These are phyloP conservation scores for Nakaseomyces glabratus DNA, from an alignment of 1,139 yeast species.

Conservation along the genomic window DNA sequence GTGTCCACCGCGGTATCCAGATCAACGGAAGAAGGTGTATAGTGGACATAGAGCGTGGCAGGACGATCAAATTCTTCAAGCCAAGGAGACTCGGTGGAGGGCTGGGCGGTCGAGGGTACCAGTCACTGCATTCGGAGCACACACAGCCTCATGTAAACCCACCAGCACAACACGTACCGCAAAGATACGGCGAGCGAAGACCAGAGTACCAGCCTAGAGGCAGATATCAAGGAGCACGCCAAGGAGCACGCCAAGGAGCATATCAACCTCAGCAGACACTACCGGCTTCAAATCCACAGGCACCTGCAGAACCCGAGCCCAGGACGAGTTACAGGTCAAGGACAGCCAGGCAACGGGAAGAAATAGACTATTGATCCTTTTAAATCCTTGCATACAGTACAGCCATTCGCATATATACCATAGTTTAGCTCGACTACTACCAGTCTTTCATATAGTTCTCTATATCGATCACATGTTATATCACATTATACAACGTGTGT, in stretches of 20 bases:
- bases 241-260: too few relatives aligned
- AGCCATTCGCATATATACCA: too few relatives aligned
- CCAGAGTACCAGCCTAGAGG: too few relatives aligned
- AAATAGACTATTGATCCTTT: constrained; percentile 6
- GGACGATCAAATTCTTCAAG: constrained; percentile 66
- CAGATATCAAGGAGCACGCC: too few relatives aligned
- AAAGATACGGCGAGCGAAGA: neutral
- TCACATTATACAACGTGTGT: too few relatives aligned
- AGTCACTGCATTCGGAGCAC: too few relatives aligned
- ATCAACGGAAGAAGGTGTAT: constrained; percentile 47
- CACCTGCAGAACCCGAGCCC: constrained; percentile 7
- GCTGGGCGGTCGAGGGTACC: constrained; percentile 53
- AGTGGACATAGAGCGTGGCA: constrained; percentile 79
- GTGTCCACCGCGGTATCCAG: constrained; percentile 36
- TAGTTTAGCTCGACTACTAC: too few relatives aligned
- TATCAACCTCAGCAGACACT: neutral
- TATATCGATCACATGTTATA: too few relatives aligned
- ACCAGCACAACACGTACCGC: constrained; percentile 3
- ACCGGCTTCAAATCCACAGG: neutral
- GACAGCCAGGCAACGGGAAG: constrained; percentile 14
- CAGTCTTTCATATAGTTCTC: too few relatives aligned
- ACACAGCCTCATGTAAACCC: constrained; percentile 14
- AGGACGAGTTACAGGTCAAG: constrained; percentile 23
- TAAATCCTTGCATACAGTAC: too few relatives aligned
- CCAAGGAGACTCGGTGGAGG: constrained; percentile 78